A percentile compares a stretch with the other conserved stretches of the same genome.
Evolutionary conservation across 768 basidiomycete genomes (phyloP).

Genomic region (Tricholoma sp.): DNA sequence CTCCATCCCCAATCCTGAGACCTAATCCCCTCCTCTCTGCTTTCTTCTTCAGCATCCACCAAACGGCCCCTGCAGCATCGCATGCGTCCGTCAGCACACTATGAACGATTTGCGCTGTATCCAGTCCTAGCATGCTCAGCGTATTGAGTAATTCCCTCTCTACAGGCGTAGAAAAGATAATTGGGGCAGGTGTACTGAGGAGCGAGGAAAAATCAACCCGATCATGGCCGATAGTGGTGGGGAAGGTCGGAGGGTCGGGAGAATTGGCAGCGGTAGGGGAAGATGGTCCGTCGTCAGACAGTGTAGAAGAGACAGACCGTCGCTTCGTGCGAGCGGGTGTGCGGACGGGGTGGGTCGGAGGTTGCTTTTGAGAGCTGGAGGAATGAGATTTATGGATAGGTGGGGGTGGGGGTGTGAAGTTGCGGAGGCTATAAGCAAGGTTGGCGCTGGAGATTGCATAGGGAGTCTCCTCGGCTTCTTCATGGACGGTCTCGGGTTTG

Average conservation of each 20-base stretch:
- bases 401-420: slow-evolving; percentile 9
- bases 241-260: slow-evolving; percentile 29
- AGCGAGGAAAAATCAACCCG: slow-evolving; percentile 61
- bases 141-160: slow-evolving; percentile 79
- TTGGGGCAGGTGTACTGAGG: slow-evolving; percentile 60
- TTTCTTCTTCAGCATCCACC: slow-evolving; percentile 94
- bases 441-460: neutral
- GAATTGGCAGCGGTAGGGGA: slow-evolving; percentile 47
- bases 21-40: slow-evolving; percentile 47
- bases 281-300: slow-evolving; percentile 49
- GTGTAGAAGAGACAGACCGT: slow-evolving; percentile 86
- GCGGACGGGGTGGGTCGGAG: slow-evolving; percentile 65
- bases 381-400: slow-evolving; percentile 20
- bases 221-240: slow-evolving; percentile 17
- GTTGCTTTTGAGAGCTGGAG: slow-evolving; percentile 30
- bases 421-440: neutral
- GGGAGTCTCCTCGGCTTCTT: slow-evolving; percentile 39
- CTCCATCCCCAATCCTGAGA: neutral
- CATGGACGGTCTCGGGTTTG: slow-evolving; percentile 45
- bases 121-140: slow-evolving; percentile 76
- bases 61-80: slow-evolving; percentile 84
- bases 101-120: slow-evolving; percentile 93
- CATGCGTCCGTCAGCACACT: slow-evolving; percentile 90
- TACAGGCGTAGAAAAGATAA: slow-evolving; percentile 81
- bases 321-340: slow-evolving; percentile 96